Conservation (phyloP, 31 red algal genomes). For the Porphyra umbilicalis region DNA sequence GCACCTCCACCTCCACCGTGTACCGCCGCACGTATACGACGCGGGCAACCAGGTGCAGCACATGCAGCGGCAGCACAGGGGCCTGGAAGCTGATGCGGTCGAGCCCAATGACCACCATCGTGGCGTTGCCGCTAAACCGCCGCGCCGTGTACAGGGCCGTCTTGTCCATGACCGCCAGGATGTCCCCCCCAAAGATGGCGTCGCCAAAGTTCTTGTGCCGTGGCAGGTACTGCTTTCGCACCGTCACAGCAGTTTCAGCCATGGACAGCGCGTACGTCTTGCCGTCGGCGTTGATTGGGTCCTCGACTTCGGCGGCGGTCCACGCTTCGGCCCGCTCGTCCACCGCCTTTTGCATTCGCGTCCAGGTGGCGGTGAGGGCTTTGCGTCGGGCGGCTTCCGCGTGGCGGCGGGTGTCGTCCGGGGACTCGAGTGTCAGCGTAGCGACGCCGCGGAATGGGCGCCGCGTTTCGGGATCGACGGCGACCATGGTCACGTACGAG, state of each 20-base stretch:
- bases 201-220: constrained; percentile 2
- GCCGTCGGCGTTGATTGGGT: neutral
- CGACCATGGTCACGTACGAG: constrained; percentile 3
- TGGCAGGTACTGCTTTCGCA: constrained; percentile 8
- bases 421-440: neutral
- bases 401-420: neutral
- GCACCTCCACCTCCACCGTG: constrained; percentile 8
- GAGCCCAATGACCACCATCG: constrained; percentile 1
- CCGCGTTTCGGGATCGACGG: constrained; percentile 2
- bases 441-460: neutral
- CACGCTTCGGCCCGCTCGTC: neutral
- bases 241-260: neutral
- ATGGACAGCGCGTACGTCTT: neutral
- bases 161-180: neutral
- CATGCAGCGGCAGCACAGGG: neutral
- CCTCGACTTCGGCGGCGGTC: neutral
- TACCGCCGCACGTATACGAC: constrained; percentile 5
- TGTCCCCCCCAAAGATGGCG: constrained; percentile 7
- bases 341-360: neutral
- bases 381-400: neutral
- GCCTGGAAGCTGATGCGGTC: constrained; percentile 1
- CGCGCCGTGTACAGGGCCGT: neutral
- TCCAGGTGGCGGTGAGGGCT: neutral
- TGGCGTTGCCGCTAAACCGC: neutral
- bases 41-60: constrained; percentile 3